These are phyloP conservation scores for Linum usitatissimum DNA, from an alignment of 345 rosid species.

Conservation along the genomic window DNA sequence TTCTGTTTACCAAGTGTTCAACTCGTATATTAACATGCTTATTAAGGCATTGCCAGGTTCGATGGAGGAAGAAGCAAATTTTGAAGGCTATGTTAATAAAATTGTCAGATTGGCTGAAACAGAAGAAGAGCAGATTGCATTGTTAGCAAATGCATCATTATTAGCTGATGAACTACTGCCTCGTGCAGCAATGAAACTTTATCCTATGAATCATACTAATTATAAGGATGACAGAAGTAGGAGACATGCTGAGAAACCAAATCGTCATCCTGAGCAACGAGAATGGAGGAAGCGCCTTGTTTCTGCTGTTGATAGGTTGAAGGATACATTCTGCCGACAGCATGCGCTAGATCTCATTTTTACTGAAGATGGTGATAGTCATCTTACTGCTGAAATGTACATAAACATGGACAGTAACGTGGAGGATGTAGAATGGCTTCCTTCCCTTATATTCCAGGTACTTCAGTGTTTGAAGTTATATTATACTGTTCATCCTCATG, in stretches of 20 bases:
- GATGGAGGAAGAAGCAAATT: slow-evolving; percentile 83
- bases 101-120: slow-evolving; percentile 91
- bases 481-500: not conserved
- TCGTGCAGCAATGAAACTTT: slow-evolving; percentile 93
- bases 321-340: slow-evolving; percentile 84
- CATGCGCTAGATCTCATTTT: slow-evolving; percentile 98
- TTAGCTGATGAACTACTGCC: slow-evolving; percentile 95
- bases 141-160: slow-evolving; percentile 93
- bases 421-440: slow-evolving; percentile 72
- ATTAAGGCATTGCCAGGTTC: slow-evolving; percentile 94
- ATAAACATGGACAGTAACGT: slow-evolving; percentile 66
- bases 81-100: slow-evolving; percentile 65
- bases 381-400: slow-evolving; percentile 87
- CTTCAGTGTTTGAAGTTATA: not conserved
- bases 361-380: slow-evolving; percentile 94
- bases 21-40: slow-evolving; percentile 73
- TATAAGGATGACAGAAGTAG: slow-evolving; percentile 55
- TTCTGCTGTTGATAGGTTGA: slow-evolving; percentile 74
- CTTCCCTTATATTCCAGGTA: slow-evolving; percentile 95
- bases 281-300: slow-evolving; percentile 96
- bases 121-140: slow-evolving; percentile 90
- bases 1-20: slow-evolving; percentile 88
- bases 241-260: slow-evolving; percentile 77
- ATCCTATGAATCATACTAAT: slow-evolving; percentile 48
- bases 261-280: slow-evolving; percentile 95